phyloP scores from a whole-genome alignment of 176 grass and related monocot genomes.

The Tuctoria greenei region DNA sequence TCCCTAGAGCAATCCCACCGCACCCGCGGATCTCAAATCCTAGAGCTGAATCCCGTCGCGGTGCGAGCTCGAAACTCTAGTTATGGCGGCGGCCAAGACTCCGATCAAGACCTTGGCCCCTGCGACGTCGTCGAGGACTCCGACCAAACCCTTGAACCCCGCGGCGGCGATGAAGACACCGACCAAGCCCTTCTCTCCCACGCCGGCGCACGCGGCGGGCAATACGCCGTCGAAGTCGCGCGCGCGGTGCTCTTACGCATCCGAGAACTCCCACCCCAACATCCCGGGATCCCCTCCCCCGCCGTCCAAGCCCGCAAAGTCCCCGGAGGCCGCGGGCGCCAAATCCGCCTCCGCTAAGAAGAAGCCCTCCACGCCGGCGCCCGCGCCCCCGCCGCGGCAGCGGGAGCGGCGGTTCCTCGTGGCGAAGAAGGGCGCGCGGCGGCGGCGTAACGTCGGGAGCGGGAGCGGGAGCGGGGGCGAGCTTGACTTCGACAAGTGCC shows the following conservation, averaged over 20 bases:
- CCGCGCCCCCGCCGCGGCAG: constrained; percentile 20
- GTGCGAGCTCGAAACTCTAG: constrained; percentile 8
- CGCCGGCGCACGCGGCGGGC: background rate
- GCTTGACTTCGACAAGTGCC: constrained; percentile 71
- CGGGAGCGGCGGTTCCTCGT: constrained; percentile 72
- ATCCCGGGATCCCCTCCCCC: constrained; percentile 49
- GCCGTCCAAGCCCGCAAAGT: constrained; percentile 40
- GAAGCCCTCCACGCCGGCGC: constrained; percentile 34
- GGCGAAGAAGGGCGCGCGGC: constrained; percentile 63
- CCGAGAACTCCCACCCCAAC: constrained; percentile 82
- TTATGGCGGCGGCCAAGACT: constrained; percentile 38
- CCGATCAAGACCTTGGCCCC: constrained; percentile 22
- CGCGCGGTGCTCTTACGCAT: constrained; percentile 27
- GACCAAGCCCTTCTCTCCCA: constrained; percentile 13
- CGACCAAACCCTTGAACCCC: constrained; percentile 20
- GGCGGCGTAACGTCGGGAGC: constrained; percentile 22
- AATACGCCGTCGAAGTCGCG: constrained; percentile 34
- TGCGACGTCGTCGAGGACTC: constrained; percentile 24
- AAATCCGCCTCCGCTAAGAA: constrained; percentile 51
- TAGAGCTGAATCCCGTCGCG: background rate
- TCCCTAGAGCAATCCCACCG: background rate
- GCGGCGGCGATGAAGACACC: constrained; percentile 37
- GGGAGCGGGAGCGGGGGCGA: background rate
- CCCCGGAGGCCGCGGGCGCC: constrained; percentile 27
- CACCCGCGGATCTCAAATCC: background rate